Evolutionary conservation across 2,329 filamentous ascomycete species (phyloP).

Genomic region (Rutstroemia sp.): DNA sequence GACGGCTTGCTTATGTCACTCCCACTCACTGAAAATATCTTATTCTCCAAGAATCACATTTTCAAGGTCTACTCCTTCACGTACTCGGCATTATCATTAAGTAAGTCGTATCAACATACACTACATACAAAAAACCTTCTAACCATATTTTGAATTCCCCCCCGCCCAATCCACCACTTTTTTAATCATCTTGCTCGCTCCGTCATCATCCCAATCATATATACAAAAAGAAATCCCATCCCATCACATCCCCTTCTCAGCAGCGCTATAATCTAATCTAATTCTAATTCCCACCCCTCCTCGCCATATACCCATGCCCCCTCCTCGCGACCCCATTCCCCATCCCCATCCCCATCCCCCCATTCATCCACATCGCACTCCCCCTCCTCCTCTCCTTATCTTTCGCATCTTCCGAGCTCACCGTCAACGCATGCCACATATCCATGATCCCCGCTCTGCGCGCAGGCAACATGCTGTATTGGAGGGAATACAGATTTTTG

Average conservation of each 20-base stretch:
- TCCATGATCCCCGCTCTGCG: slow-evolving; percentile 72
- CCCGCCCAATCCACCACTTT: background rate
- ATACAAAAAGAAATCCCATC: background rate
- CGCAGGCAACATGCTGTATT: slow-evolving; percentile 95
- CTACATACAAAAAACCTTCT: background rate
- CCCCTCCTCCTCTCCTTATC: slow-evolving; percentile 8
- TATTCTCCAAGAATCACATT: no score
- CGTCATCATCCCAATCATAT: slow-evolving; percentile 2
- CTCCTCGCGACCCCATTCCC: slow-evolving; percentile 3
- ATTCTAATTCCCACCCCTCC: slow-evolving; percentile 2
- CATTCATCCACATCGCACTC: slow-evolving; percentile 5
- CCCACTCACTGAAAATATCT: no score
- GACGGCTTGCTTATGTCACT: no score
- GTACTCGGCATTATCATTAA: slow-evolving; percentile 3
- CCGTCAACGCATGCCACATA: slow-evolving; percentile 56
- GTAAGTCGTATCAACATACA: slow-evolving; percentile 7
- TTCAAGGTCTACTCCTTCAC: no score
- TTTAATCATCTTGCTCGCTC: background rate
- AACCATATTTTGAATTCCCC: background rate
- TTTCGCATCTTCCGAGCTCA: slow-evolving; percentile 9
- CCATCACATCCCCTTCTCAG: background rate
- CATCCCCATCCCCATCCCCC: background rate
- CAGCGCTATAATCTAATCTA: background rate
- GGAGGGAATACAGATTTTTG: slow-evolving; percentile 88
- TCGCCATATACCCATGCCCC: slow-evolving; percentile 8